These are phyloP conservation scores for Patellifolia procumbens DNA, from an alignment of 179 eudicot genomes.

Conservation along the genomic window DNA sequence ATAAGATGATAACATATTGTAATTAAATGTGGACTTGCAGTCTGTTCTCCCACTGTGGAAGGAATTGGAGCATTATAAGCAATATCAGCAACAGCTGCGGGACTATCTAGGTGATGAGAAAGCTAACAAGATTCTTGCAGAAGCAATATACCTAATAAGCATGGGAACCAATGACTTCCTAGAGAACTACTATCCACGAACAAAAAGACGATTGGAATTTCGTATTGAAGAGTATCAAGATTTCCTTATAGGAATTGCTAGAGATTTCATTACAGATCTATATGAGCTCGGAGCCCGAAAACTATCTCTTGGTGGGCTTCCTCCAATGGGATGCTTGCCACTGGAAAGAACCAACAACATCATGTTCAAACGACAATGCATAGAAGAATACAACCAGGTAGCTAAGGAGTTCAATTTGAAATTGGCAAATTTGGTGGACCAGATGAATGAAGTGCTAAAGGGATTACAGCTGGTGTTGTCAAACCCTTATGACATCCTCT, in stretches of 20 bases:
- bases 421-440: conserved; percentile 40
- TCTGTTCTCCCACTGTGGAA: conserved; percentile 70
- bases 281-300: conserved; percentile 67
- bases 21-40: conserved; percentile 37
- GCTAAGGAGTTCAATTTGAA: conserved; percentile 55
- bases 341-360: conserved; percentile 58
- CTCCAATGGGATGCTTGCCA: conserved; percentile 84
- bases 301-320: conserved; percentile 61
- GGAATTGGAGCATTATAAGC: conserved; percentile 62
- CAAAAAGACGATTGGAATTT: conserved; percentile 38
- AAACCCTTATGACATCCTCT: conserved; percentile 47
- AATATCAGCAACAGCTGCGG: conserved; percentile 51
- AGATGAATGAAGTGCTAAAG: conserved; percentile 40
- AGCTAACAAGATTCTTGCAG: conserved; percentile 38
- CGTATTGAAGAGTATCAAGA: conserved; percentile 49
- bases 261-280: conserved; percentile 39
- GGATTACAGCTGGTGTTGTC: conserved; percentile 55
- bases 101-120: conserved; percentile 44
- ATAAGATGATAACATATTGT: conserved; percentile 7
- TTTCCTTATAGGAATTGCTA: conserved; percentile 49
- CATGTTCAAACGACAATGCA: conserved; percentile 39
- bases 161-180: conserved; percentile 79
- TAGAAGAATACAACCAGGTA: conserved; percentile 52
- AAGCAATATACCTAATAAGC: conserved; percentile 64
- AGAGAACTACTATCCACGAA: conserved; percentile 57